These are phyloP conservation scores for Macrocybe gigantea DNA, from an alignment of 768 basidiomycete genomes.

Conservation along the genomic window DNA sequence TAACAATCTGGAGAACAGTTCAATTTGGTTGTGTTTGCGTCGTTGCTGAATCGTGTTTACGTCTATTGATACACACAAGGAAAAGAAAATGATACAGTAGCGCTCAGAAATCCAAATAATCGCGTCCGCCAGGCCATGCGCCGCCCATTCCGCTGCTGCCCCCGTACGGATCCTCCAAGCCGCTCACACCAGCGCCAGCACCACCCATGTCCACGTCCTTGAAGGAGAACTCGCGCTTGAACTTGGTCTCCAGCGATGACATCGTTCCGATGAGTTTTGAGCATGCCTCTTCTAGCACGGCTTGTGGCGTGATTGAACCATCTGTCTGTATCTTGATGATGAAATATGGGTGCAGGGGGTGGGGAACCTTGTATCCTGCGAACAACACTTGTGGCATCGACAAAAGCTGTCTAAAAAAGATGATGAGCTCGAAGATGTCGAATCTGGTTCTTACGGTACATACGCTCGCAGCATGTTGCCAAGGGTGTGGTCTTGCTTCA, in stretches of 20 bases:
- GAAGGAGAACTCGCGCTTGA: conserved; percentile 78
- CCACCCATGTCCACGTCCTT: conserved; percentile 53
- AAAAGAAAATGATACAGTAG: conserved; percentile 3
- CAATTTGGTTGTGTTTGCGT: conserved; percentile 7
- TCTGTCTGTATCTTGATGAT: conserved; percentile 95
- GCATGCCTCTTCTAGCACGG: conserved; percentile 79
- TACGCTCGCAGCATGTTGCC: conserved; percentile 96
- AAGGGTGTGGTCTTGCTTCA: conserved; percentile 96
- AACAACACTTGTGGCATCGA: conserved; percentile 85
- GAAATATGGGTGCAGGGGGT: conserved; percentile 92
- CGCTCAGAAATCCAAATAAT: conserved; percentile 21
- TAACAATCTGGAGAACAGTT: too few relatives aligned
- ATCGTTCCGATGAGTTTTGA: conserved; percentile 72
- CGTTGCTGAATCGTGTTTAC: conserved; percentile 5
- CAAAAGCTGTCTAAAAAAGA: conserved; percentile 66
- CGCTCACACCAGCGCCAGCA: conserved; percentile 11
- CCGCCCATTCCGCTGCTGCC: conserved; percentile 13
- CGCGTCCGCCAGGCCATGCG: conserved; percentile 15
- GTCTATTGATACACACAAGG: neutral
- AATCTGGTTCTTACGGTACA: conserved; percentile 20
- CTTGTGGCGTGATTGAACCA: conserved; percentile 76
- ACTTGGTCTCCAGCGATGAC: conserved; percentile 63
- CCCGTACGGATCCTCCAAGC: conserved; percentile 47
- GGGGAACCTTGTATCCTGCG: conserved; percentile 97
- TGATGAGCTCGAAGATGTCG: neutral